A percentile compares a stretch with the other conserved stretches of the same genome.
phyloP scores from a whole-genome alignment of 2,329 filamentous ascomycete species.

The Fusarium bactridioides region DNA sequence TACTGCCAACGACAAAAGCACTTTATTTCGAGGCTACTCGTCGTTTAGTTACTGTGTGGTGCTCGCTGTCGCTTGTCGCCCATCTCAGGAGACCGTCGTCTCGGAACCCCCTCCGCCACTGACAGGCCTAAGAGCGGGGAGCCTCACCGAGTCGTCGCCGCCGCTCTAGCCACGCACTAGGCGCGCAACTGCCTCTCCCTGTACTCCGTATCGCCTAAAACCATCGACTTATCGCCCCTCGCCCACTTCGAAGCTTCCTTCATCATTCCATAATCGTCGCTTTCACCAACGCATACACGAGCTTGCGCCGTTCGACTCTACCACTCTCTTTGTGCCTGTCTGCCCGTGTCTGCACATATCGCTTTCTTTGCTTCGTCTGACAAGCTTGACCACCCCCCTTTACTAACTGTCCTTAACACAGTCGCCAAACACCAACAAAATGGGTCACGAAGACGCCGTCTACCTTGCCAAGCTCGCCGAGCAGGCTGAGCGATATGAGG shows the following conservation, averaged over 20 bases:
- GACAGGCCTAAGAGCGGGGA: conserved; percentile 42
- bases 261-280: conserved; percentile 14
- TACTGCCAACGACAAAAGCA: conserved; percentile 21
- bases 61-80: conserved; percentile 14
- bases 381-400: conserved; percentile 30
- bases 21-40: conserved; percentile 1
- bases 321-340: conserved; percentile 30
- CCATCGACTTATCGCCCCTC: conserved; percentile 25
- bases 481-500: conserved; percentile 99
- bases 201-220: conserved; percentile 17
- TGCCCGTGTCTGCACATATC: conserved; percentile 20
- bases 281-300: conserved; percentile 8
- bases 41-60: neutral
- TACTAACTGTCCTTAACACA: conserved; percentile 36
- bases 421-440: conserved; percentile 64
- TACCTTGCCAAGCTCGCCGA: conserved; percentile 99
- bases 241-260: conserved; percentile 18
- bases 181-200: conserved; percentile 37
- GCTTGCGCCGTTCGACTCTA: conserved; percentile 21
- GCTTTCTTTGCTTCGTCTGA: conserved; percentile 30
- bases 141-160: conserved; percentile 42
- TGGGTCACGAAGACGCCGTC: conserved; percentile 99
- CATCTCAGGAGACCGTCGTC: conserved; percentile 27
- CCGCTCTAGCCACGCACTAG: conserved; percentile 38
- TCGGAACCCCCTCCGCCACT: conserved; percentile 40